A percentile compares a stretch with the other conserved stretches of the same genome.
These are phyloP conservation scores for Perkinsus olseni DNA, from an alignment of 169 alveolate genomes.

Conservation along the genomic window DNA sequence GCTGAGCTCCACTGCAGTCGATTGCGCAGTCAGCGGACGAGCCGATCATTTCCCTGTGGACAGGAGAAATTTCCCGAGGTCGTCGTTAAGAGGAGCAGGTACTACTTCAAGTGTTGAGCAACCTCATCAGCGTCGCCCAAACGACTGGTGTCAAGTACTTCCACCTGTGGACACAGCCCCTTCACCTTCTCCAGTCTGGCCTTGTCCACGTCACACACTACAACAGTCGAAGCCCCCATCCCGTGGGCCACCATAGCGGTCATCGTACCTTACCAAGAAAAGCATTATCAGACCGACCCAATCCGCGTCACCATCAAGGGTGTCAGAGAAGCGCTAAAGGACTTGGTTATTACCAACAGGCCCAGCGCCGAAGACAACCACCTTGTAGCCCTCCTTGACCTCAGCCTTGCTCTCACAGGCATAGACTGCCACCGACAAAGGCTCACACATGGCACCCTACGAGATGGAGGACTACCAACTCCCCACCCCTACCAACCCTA, in stretches of 20 bases:
- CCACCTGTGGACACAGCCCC: neutral
- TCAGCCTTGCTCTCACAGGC: slow-evolving; percentile 3
- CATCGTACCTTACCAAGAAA: neutral
- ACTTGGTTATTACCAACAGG: neutral
- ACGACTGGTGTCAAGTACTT: neutral
- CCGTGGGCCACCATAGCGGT: neutral
- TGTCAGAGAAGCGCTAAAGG: no score
- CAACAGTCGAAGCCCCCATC: neutral
- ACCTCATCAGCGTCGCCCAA: neutral
- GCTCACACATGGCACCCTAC: slow-evolving; percentile 11
- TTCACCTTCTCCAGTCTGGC: neutral
- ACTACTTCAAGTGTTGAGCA: neutral
- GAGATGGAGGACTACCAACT: neutral
- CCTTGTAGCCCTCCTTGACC: slow-evolving; percentile 1
- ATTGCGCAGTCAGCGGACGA: slow-evolving; percentile 2
- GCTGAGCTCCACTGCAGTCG: neutral
- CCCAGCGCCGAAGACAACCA: neutral
- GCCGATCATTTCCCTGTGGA: neutral
- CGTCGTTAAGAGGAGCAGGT: neutral
- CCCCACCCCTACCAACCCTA: neutral
- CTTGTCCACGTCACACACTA: neutral
- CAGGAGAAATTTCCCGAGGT: neutral
- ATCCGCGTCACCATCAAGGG: no score
- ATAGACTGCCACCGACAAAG: neutral
- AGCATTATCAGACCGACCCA: neutral